Base-by-base conservation (phyloP, 73 alveolate genomes). In the Urostyla sp. region DNA sequence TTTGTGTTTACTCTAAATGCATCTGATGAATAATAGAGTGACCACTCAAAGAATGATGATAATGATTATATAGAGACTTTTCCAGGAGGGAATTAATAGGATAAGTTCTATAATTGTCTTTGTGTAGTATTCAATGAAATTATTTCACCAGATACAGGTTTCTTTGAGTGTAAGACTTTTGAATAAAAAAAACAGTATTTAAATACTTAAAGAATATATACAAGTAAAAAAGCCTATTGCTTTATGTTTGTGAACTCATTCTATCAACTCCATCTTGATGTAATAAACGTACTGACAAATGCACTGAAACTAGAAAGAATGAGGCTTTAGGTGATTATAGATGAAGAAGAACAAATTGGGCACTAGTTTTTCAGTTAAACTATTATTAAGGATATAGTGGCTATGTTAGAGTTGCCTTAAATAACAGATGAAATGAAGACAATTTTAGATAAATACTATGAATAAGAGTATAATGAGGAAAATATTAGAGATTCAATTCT, bases 1-100 rank as follows among this genome's bases (percentile, higher is more conserved):
- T 73, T 73, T 35, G 57, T 73, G 27, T 73, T 73, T 51, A 50
- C 85, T 0, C 58, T 73, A 60, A 73, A 73, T 52, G 74, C 60
- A 0, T 20, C 31, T 27, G 85, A 73, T n/a, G 74, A 73, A 5
- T 43, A 2, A 13, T 16, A 69, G 54, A 27, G 57, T n/a, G 83
- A 44, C 27, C 23, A 51, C 23, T 21, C 61, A n/a, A 50, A 59
- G 15, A 45, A 48, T 16, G 57, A 27, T 11, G 11, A 20, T 40
- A 46, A 27, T 23, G 83, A 69, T 20, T 69, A 69, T 10, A 36
- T 20, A 30, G 83, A 69, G 23, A 69, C 83, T 13, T 69, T 69
- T 30, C 83, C 83, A 48, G 69, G 53, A 15, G 83, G 72, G 3
- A 59, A 52, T 2, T 4, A 4, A 0, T 48, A 18, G 11, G 83